Percentiles rank a stretch among this genome's conserved stretches.
Evolutionary conservation across 2,329 filamentous ascomycete species (phyloP).

Genomic region (Sporothrix euskadiensis): DNA sequence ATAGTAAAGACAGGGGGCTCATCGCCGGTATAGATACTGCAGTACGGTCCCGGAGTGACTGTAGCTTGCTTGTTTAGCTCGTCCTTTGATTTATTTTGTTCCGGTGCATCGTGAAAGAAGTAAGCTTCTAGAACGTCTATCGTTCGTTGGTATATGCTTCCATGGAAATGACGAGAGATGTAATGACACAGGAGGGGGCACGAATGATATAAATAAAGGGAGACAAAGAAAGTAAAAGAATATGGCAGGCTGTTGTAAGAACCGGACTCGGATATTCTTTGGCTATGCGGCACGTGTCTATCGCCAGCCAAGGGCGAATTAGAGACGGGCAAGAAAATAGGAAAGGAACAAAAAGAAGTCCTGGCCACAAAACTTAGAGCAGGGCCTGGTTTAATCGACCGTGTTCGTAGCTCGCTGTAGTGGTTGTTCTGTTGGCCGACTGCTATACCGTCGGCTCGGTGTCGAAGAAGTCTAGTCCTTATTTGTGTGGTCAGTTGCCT

Average conservation of each 20-base stretch:
- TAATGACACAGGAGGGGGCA: slow-evolving; percentile 4
- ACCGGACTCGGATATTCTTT: background rate
- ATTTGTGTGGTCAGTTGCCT: background rate
- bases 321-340: background rate
- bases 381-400: background rate
- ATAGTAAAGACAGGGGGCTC: background rate
- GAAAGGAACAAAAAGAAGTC: background rate
- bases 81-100: background rate
- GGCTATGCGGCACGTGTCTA: slow-evolving; percentile 17
- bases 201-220: background rate
- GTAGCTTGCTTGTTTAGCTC: background rate
- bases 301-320: slow-evolving; percentile 12
- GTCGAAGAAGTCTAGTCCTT: slow-evolving; percentile 1
- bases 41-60: slow-evolving; percentile 4
- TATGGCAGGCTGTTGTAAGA: background rate
- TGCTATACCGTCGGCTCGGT: slow-evolving; percentile 11
- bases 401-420: background rate
- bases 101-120: background rate
- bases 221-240: background rate
- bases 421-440: slow-evolving; percentile 1
- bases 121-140: slow-evolving; percentile 10
- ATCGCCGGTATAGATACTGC: background rate
- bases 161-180: background rate
- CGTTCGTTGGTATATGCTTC: background rate
- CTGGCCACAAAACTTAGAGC: background rate